Conservation (phyloP, 495 filamentous ascomycete species). For the Antarctomyces pellizariae region DNA sequence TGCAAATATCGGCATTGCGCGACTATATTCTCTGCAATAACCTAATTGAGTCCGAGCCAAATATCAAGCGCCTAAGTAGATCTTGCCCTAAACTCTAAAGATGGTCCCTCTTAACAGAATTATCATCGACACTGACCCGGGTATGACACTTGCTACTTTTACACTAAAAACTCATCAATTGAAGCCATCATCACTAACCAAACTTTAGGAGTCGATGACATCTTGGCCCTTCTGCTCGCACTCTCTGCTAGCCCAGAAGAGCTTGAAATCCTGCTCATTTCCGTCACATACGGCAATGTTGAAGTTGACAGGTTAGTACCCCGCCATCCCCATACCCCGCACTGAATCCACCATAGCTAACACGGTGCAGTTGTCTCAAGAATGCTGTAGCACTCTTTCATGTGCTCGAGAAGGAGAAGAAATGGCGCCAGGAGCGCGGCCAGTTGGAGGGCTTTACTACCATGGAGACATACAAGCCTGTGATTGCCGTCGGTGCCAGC, state of each 20-base stretch:
- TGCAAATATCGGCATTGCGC: no score
- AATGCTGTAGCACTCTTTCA: constrained; percentile 88
- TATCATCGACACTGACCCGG: constrained; percentile 89
- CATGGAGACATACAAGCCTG: constrained; percentile 43
- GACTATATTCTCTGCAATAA: no score
- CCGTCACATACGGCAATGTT: constrained; percentile 83
- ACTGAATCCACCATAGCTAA: constrained; percentile 2
- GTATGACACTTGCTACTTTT: constrained; percentile 12
- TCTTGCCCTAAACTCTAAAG: constrained; percentile 1
- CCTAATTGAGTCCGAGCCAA: no score
- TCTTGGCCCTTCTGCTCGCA: constrained; percentile 64
- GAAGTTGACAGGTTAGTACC: constrained; percentile 40
- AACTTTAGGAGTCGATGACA: constrained; percentile 65
- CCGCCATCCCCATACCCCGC: not conserved
- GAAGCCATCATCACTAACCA: constrained; percentile 1
- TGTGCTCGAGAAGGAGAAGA: constrained; percentile 68
- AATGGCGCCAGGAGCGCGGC: constrained; percentile 52
- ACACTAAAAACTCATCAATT: constrained; percentile 1
- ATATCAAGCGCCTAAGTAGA: no score
- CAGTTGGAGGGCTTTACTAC: constrained; percentile 41
- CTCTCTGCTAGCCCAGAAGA: constrained; percentile 66
- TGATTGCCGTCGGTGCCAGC: constrained; percentile 70
- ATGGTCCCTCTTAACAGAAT: constrained; percentile 45
- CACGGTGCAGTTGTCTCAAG: constrained; percentile 41
- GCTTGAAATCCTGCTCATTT: constrained; percentile 70